Evolutionary conservation across 371 early-diverging fungal genomes (phyloP).

Genomic region (Saksenaea vasiformis): DNA sequence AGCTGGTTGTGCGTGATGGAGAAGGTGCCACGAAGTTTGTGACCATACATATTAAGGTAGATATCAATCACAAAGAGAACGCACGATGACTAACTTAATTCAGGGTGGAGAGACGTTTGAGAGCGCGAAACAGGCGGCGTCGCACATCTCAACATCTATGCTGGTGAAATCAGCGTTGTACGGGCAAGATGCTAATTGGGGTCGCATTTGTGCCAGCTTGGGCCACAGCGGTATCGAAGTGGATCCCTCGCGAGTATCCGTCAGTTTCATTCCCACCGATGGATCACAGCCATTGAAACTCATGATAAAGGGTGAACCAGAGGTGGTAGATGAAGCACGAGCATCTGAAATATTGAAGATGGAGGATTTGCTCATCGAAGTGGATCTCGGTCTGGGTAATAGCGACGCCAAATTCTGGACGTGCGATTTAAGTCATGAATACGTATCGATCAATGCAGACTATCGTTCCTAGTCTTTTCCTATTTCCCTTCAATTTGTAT

Average conservation of each 20-base stretch:
- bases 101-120: constrained; percentile 74
- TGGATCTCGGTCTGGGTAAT: constrained; percentile 77
- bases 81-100: background rate
- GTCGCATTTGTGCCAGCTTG: constrained; percentile 66
- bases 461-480: constrained; percentile 68
- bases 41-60: constrained; percentile 82
- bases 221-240: constrained; percentile 63
- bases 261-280: constrained; percentile 74
- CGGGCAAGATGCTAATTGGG: constrained; percentile 98
- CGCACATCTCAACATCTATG: constrained; percentile 88
- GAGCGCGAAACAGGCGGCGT: constrained; percentile 83
- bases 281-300: constrained; percentile 65
- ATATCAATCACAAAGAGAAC: background rate
- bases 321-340: constrained; percentile 73
- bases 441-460: constrained; percentile 91
- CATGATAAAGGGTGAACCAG: constrained; percentile 84
- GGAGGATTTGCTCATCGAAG: constrained; percentile 81
- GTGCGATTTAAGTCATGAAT: constrained; percentile 92
- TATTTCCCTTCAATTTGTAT: background rate
- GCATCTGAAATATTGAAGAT: constrained; percentile 82
- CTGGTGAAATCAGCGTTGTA: constrained; percentile 95
- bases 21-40: constrained; percentile 98
- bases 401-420: constrained; percentile 89
- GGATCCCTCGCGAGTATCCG: constrained; percentile 74
- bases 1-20: constrained; percentile 90